These are phyloP conservation scores for Funneliformis mosseae DNA, from an alignment of 192 early-diverging fungal species.

Conservation along the genomic window DNA sequence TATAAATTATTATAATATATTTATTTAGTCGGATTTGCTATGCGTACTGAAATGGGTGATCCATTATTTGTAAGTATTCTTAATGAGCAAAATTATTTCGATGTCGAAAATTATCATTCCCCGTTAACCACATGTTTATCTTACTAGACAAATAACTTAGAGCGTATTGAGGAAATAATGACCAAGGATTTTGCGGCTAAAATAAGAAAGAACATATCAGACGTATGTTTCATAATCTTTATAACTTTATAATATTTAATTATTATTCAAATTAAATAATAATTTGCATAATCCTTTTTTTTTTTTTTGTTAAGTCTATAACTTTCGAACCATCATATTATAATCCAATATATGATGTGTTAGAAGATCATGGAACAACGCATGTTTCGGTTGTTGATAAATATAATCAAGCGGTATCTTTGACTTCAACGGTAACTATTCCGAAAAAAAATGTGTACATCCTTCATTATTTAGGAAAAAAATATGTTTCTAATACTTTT, in stretches of 20 bases:
- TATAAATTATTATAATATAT: neutral
- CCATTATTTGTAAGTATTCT: conserved; percentile 60
- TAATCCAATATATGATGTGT: conserved; percentile 73
- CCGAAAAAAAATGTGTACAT: neutral
- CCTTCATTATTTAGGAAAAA: neutral
- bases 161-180: conserved; percentile 65
- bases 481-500: neutral
- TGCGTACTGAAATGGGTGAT: conserved; percentile 81
- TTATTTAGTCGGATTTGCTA: conserved; percentile 68
- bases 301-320: conserved; percentile 29
- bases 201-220: conserved; percentile 74
- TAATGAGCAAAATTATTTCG: conserved; percentile 36
- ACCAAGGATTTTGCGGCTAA: conserved; percentile 67
- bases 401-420: conserved; percentile 74
- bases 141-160: conserved; percentile 46
- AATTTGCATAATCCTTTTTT: neutral
- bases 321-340: conserved; percentile 79
- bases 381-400: conserved; percentile 82
- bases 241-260: neutral
- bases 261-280: neutral
- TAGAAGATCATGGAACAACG: conserved; percentile 87
- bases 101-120: neutral
- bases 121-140: neutral
- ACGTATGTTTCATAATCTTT: conserved; percentile 39
- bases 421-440: conserved; percentile 74